These are phyloP conservation scores for Leccinum fibrillosum DNA, from an alignment of 768 basidiomycete genomes.

Conservation along the genomic window DNA sequence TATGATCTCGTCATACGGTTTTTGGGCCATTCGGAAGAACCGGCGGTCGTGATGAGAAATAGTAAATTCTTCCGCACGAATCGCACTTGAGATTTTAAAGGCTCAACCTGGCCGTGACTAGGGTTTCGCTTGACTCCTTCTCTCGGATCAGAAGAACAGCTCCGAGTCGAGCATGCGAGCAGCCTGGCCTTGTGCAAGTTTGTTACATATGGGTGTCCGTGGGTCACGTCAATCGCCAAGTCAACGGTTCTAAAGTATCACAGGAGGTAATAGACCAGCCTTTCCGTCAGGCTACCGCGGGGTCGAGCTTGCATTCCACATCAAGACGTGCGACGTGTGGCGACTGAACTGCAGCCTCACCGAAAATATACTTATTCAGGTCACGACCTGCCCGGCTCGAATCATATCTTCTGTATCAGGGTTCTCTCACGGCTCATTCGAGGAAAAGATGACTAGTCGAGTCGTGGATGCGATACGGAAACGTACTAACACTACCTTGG, in stretches of 20 bases:
- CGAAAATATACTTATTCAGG: slow-evolving; percentile 7
- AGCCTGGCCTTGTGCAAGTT: not conserved
- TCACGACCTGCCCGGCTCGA: slow-evolving; percentile 11
- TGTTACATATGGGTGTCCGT: slow-evolving; percentile 21
- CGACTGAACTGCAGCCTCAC: slow-evolving; percentile 6
- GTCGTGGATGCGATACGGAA: slow-evolving; percentile 17
- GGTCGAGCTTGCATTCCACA: slow-evolving; percentile 14
- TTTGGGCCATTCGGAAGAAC: slow-evolving; percentile 21
- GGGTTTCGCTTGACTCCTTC: slow-evolving; percentile 21
- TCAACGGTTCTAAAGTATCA: slow-evolving; percentile 19
- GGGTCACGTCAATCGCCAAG: slow-evolving; percentile 26
- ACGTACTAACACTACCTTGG: slow-evolving; percentile 20
- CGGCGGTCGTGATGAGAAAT: slow-evolving; percentile 13
- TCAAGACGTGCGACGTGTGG: slow-evolving; percentile 13
- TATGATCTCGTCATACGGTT: slow-evolving; percentile 18
- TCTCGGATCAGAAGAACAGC: slow-evolving; percentile 19
- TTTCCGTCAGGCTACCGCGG: slow-evolving; percentile 11
- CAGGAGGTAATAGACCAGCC: slow-evolving; percentile 19
- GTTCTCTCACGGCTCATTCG: slow-evolving; percentile 9
- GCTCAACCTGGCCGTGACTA: slow-evolving; percentile 13
- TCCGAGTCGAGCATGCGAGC: slow-evolving; percentile 5
- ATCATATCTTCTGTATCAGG: slow-evolving; percentile 1
- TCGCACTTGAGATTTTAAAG: slow-evolving; percentile 26
- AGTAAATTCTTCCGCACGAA: slow-evolving; percentile 19
- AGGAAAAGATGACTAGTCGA: slow-evolving; percentile 2